These are phyloP conservation scores for Chaetomidium leptoderma DNA, from an alignment of 495 filamentous ascomycete species.

Conservation along the genomic window DNA sequence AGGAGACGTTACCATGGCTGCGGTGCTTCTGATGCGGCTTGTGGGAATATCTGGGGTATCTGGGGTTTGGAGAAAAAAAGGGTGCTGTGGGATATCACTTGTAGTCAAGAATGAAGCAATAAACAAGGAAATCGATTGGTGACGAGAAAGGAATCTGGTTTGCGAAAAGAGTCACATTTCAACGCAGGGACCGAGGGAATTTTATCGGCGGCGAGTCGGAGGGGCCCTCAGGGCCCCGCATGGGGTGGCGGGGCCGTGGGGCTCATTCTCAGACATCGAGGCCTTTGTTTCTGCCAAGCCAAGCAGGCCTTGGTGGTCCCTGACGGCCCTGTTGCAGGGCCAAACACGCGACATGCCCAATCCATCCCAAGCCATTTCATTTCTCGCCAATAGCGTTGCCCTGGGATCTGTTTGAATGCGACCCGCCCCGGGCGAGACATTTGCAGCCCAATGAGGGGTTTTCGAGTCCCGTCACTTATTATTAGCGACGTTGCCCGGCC, in stretches of 20 bases:
- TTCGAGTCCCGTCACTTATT: constrained; percentile 4
- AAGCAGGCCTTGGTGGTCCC: neutral
- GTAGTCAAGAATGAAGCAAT: neutral
- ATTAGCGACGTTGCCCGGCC: constrained; percentile 7
- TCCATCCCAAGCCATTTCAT: neutral
- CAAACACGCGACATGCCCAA: neutral
- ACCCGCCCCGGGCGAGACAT: neutral
- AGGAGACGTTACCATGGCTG: constrained; percentile 5
- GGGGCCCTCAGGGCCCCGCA: neutral
- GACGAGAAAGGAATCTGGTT: neutral
- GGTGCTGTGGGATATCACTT: neutral
- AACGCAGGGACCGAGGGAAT: constrained; percentile 12
- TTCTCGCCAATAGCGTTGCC: constrained; percentile 4
- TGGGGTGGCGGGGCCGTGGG: constrained; percentile 13
- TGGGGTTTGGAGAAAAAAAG: neutral
- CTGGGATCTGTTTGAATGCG: neutral
- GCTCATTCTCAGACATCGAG: constrained; percentile 5
- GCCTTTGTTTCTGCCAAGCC: constrained; percentile 3
- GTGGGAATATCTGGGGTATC: neutral
- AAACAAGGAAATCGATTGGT: neutral
- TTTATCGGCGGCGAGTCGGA: constrained; percentile 13
- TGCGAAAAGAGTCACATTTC: constrained; percentile 7
- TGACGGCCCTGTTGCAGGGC: neutral
- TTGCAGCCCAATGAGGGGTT: constrained; percentile 13
- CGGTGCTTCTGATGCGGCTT: constrained; percentile 2